These are phyloP conservation scores for Mycosphaerella sp. DNA, from an alignment of 2,329 filamentous ascomycete genomes.

Conservation along the genomic window DNA sequence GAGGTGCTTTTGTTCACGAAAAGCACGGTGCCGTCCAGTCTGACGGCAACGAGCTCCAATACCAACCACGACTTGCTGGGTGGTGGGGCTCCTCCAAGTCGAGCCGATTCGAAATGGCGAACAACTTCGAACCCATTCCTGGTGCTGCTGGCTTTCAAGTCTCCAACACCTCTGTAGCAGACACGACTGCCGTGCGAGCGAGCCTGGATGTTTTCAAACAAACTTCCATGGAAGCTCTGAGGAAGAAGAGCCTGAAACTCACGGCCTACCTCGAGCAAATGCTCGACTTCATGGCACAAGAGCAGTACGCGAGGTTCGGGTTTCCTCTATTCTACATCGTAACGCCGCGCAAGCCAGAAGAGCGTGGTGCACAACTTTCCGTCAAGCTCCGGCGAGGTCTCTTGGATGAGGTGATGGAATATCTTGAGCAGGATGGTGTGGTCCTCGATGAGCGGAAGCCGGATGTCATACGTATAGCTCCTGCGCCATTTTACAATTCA, in stretches of 20 bases:
- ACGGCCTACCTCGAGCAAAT: constrained; percentile 72
- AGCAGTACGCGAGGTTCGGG: constrained; percentile 14
- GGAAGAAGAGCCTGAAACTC: constrained; percentile 64
- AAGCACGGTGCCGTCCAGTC: constrained; percentile 56
- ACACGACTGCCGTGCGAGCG: constrained; percentile 67
- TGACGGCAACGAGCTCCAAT: constrained; percentile 38
- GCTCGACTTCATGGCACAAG: constrained; percentile 37
- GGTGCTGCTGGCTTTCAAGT: constrained; percentile 78
- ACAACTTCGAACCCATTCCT: constrained; percentile 66
- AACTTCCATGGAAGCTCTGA: constrained; percentile 62
- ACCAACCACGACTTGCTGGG: constrained; percentile 63
- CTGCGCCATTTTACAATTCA: constrained; percentile 76
- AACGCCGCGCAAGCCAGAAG: constrained; percentile 61
- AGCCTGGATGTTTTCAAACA: constrained; percentile 68
- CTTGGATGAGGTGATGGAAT: constrained; percentile 60
- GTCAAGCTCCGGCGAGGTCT: constrained; percentile 62
- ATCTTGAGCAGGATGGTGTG: constrained; percentile 62
- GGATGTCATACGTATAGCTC: constrained; percentile 76
- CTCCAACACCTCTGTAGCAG: constrained; percentile 76
- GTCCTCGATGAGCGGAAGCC: constrained; percentile 80
- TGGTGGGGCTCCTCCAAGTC: constrained; percentile 83
- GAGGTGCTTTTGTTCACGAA: constrained; percentile 73
- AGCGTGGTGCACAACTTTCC: constrained; percentile 74
- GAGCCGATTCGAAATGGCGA: constrained; percentile 76
- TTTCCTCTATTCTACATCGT: constrained; percentile 47